Base-by-base conservation (phyloP, 139 green algal genomes). In the Chlamydomonas applanata region DNA sequence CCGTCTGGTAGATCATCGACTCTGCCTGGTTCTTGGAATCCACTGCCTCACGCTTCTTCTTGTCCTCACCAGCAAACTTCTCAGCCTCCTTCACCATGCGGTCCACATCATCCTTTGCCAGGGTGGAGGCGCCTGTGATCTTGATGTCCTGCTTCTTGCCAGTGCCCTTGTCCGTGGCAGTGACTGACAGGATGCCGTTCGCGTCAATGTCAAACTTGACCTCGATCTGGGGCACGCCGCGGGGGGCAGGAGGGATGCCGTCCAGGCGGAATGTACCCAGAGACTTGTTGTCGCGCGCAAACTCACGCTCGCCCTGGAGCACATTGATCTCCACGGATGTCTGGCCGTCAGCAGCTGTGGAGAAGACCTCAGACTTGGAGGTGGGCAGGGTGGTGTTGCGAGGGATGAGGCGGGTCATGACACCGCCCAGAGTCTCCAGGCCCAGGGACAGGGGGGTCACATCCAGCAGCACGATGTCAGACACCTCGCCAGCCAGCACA, bases 191-290 rank as follows among this genome's bases (percentile, higher is more conserved):
- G 82, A 99, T 99, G 68, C 95, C 95, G 82, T 99, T 99, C 78
- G 96, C 96, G 75, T 99, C 96, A 76, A 99, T 98, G 90, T 99
- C 95, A 77, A 99, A 99, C 86, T 97, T 97, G 35, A 98, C 95
- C 85, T 99, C 94, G 30, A 97, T 66, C 59, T 66, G 95, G 9
- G 94, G 94, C 35, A 98, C 90, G 29, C 95, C 95, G 45, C 95
- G 91, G 0, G 95, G 90, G 0, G 95, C 95, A n/a, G 95, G 90
- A 33, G 95, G 95, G 75, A 99, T 98, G 74, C 95, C 95, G 75
- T 98, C 95, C 72, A 99, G 85, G 33, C 94, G 82, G 90, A 97
- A 98, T 75, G 91, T 97, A 68, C 95, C 95, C 76, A 99, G 85
- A 36, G 76, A 91, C 91, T 98, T 99, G 93, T 98, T 98, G 87